Evolutionary conservation across 2,329 filamentous ascomycete species (phyloP).

Genomic region (Colletotrichum musae): DNA sequence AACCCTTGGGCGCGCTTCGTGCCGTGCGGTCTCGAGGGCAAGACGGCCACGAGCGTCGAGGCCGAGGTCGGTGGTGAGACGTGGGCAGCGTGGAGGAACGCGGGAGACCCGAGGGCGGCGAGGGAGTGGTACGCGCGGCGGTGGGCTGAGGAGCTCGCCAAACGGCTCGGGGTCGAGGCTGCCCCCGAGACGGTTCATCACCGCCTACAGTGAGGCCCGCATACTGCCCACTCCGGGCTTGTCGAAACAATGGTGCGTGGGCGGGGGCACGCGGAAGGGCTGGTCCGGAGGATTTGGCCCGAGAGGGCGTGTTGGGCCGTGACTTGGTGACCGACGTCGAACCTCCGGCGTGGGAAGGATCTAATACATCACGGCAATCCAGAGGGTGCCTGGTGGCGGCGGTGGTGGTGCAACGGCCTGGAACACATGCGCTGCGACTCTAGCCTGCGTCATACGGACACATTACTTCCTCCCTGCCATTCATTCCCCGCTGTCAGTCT

Average conservation of each 20-base stretch:
- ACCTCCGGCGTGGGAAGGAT: background rate
- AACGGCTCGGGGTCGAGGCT: constrained; percentile 25
- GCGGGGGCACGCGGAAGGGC: too few relatives aligned
- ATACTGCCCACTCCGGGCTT: too few relatives aligned
- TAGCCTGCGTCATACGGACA: too few relatives aligned
- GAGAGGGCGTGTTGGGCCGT: background rate
- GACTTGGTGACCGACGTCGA: background rate
- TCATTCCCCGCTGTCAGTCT: constrained; percentile 1
- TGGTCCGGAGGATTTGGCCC: background rate
- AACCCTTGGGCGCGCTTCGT: constrained; percentile 81
- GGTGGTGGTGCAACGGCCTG: background rate
- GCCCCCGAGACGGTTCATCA: constrained; percentile 16
- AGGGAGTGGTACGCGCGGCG: constrained; percentile 29
- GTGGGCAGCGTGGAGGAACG: constrained; percentile 15
- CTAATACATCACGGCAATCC: background rate
- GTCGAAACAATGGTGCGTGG: too few relatives aligned
- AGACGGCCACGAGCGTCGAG: constrained; percentile 81
- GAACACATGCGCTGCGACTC: background rate
- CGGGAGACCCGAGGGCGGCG: constrained; percentile 9
- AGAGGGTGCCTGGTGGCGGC: too few relatives aligned
- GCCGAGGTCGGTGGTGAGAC: constrained; percentile 58
- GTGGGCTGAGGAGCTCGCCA: constrained; percentile 38
- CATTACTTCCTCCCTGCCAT: background rate
- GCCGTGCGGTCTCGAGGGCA: constrained; percentile 89
- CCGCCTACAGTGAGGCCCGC: constrained; percentile 1